Evolutionary conservation across 108 stramenopile species (phyloP).

Genomic region (Epithemia pelagica): DNA sequence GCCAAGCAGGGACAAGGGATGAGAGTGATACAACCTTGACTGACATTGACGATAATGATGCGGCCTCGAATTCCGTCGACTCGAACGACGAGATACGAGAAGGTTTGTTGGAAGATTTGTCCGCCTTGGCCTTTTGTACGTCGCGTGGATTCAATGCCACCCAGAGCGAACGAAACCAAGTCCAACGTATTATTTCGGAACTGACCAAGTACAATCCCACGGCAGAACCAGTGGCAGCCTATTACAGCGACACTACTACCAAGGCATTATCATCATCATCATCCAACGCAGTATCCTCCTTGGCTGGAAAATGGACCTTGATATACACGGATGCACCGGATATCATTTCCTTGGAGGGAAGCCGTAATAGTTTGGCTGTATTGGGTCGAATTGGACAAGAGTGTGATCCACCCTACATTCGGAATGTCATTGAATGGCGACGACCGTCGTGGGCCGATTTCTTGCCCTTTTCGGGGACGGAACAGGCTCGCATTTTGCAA

Average conservation of each 20-base stretch:
- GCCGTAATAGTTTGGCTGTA: constrained; percentile 35
- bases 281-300: constrained; percentile 4
- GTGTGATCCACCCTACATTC: constrained; percentile 58
- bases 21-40: no score
- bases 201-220: constrained; percentile 45
- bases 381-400: constrained; percentile 79
- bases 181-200: constrained; percentile 27
- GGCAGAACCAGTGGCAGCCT: constrained; percentile 46
- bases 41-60: no score
- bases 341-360: constrained; percentile 59
- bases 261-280: not conserved
- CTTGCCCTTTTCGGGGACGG: constrained; percentile 43
- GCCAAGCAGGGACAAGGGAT: no score
- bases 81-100: no score
- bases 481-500: constrained; percentile 60
- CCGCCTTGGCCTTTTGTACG: constrained; percentile 17
- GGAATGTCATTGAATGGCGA: constrained; percentile 78
- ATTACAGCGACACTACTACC: constrained; percentile 27
- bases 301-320: constrained; percentile 74
- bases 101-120: constrained; percentile 21
- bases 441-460: constrained; percentile 54
- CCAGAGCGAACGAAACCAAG: constrained; percentile 25
- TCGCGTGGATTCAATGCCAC: constrained; percentile 51
- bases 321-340: constrained; percentile 84
- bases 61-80: no score